These are phyloP conservation scores for Penicillium sp. DNA, from an alignment of 2,329 filamentous ascomycete species.

Conservation along the genomic window DNA sequence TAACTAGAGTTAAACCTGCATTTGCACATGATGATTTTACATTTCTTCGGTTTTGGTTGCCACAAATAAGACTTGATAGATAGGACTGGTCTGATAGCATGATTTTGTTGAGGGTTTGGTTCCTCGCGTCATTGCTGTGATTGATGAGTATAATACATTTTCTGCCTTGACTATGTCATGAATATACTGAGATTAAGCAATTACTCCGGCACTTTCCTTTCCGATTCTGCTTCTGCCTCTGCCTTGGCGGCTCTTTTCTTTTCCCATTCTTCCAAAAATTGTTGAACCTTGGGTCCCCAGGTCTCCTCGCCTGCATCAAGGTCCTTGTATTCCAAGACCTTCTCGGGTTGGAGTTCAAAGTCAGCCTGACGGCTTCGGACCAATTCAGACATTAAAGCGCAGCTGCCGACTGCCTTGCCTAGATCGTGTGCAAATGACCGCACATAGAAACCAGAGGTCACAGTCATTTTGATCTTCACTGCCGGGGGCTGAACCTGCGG, in stretches of 20 bases:
- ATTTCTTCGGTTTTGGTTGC: background rate
- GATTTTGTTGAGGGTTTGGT: too few relatives aligned
- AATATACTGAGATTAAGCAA: too few relatives aligned
- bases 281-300: conserved; percentile 70
- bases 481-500: conserved; percentile 54
- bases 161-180: too few relatives aligned
- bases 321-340: conserved; percentile 73
- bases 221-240: conserved; percentile 10
- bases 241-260: conserved; percentile 31
- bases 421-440: conserved; percentile 90
- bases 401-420: conserved; percentile 71
- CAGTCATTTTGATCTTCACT: conserved; percentile 78
- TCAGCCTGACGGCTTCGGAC: conserved; percentile 74
- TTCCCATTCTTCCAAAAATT: conserved; percentile 51
- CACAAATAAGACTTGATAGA: too few relatives aligned
- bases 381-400: conserved; percentile 79
- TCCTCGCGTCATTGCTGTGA: too few relatives aligned
- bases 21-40: conserved; percentile 16
- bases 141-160: too few relatives aligned
- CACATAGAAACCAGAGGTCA: conserved; percentile 94
- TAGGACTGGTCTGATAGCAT: too few relatives aligned
- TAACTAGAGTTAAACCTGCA: conserved; percentile 20
- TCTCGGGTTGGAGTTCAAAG: conserved; percentile 64
- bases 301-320: conserved; percentile 68
- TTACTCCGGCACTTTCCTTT: conserved; percentile 3